These are phyloP conservation scores for Candida rishiriensis DNA, from an alignment of 805 yeast species.

Conservation along the genomic window DNA sequence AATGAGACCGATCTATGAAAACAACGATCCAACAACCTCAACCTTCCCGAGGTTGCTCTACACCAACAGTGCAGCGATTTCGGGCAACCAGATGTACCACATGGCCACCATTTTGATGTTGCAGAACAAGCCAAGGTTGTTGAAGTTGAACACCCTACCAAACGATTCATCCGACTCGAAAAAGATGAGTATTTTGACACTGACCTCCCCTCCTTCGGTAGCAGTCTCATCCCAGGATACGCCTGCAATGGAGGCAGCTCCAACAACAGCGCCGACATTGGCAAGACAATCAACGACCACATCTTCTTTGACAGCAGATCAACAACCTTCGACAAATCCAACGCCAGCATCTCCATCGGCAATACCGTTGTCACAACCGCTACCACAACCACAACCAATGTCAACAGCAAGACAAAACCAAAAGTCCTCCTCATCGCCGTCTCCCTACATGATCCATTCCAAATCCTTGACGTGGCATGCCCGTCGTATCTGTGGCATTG, in stretches of 20 bases:
- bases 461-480: slow-evolving; percentile 33
- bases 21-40: slow-evolving; percentile 18
- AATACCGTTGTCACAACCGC: neutral
- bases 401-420: neutral
- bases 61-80: slow-evolving; percentile 37
- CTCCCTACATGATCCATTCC: slow-evolving; percentile 3
- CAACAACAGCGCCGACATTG: neutral
- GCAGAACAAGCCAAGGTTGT: slow-evolving; percentile 35
- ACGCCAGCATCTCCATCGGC: neutral
- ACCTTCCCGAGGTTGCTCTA: slow-evolving; percentile 34
- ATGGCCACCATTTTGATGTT: slow-evolving; percentile 35
- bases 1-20: slow-evolving; percentile 30
- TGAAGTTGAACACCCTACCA: slow-evolving; percentile 4
- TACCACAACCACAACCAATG: neutral
- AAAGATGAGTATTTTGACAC: slow-evolving; percentile 1
- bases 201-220: slow-evolving; percentile 1
- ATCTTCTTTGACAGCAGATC: neutral
- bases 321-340: too few relatives aligned
- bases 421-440: neutral
- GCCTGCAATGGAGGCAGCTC: neutral
- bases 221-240: too few relatives aligned
- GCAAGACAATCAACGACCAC: neutral
- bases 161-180: slow-evolving; percentile 1
- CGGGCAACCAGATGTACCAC: slow-evolving; percentile 38
- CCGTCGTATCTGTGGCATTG: slow-evolving; percentile 33